phyloP scores from a whole-genome alignment of 2,329 filamentous ascomycete genomes.

The Lasiodiplodia theobromae region DNA sequence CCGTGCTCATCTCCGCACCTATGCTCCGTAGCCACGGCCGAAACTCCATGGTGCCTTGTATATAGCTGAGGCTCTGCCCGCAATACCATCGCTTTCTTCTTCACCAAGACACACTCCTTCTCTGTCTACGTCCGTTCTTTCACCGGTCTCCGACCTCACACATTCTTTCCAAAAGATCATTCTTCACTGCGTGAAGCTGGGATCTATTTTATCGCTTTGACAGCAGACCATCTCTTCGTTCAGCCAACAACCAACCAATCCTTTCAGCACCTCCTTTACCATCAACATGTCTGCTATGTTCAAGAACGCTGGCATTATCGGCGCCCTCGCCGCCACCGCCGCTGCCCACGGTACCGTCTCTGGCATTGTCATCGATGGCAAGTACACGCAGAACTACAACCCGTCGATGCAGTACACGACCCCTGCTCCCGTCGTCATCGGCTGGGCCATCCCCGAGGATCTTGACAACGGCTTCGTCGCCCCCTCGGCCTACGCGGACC shows the following conservation, averaged over 20 bases:
- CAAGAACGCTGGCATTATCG: constrained; percentile 40
- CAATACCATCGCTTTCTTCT: constrained; percentile 17
- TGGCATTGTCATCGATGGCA: constrained; percentile 56
- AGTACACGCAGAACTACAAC: constrained; percentile 54
- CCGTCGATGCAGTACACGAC: constrained; percentile 50
- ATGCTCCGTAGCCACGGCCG: not conserved
- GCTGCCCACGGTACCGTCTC: constrained; percentile 56
- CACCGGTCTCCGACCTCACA: constrained; percentile 29
- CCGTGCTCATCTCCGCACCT: constrained; percentile 21
- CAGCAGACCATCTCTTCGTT: constrained; percentile 25
- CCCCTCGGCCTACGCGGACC: constrained; percentile 53
- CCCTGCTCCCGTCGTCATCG: constrained; percentile 52
- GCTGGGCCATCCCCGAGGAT: constrained; percentile 61
- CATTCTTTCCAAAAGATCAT: constrained; percentile 28
- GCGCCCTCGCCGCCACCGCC: constrained; percentile 47
- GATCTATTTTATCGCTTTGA: constrained; percentile 30
- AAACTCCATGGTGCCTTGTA: not conserved
- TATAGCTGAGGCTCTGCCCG: constrained; percentile 17
- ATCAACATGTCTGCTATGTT: constrained; percentile 42
- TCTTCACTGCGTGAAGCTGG: constrained; percentile 31
- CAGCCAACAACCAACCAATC: constrained; percentile 33
- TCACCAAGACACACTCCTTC: constrained; percentile 27
- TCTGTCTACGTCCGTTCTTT: constrained; percentile 28
- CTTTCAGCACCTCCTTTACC: constrained; percentile 28
- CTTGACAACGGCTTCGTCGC: constrained; percentile 62